Conservation (phyloP, 164 flowering plant species). For the Vitis riparia region DNA sequence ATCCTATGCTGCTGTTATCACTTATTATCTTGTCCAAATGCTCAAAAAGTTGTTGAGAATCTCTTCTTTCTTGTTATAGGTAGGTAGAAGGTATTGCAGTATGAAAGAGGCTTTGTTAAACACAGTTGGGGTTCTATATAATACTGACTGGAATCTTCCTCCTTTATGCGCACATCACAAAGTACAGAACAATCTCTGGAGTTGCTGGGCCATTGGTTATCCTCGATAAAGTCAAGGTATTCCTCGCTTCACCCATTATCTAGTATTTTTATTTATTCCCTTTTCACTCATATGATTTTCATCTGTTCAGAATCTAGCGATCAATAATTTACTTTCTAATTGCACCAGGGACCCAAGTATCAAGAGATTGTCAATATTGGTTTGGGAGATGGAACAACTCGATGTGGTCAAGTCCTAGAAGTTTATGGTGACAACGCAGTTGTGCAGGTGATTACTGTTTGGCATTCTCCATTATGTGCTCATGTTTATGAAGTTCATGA, state of each 20-base stretch:
- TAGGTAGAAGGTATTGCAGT: too few relatives aligned
- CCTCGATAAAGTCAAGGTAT: constrained; percentile 95
- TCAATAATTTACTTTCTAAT: constrained; percentile 1
- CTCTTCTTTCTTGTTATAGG: too few relatives aligned
- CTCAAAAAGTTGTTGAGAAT: too few relatives aligned
- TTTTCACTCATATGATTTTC: neutral
- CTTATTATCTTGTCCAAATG: too few relatives aligned
- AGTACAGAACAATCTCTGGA: constrained; percentile 96
- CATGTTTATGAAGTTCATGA: neutral
- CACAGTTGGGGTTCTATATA: neutral
- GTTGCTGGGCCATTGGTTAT: constrained; percentile 99
- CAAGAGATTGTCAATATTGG: constrained; percentile 97
- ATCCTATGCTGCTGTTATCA: too few relatives aligned
- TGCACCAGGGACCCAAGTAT: constrained; percentile 84
- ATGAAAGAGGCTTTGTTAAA: too few relatives aligned
- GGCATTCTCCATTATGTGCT: neutral
- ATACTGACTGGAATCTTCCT: constrained; percentile 1
- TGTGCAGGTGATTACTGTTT: constrained; percentile 63
- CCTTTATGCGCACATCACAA: constrained; percentile 39
- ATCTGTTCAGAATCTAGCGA: neutral
- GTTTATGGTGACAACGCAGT: constrained; percentile 99
- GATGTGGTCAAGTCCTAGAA: constrained; percentile 97
- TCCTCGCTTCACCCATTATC: neutral
- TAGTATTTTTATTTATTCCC: neutral
- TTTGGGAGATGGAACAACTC: constrained; percentile 88